These are phyloP conservation scores for Panellus pusillus DNA, from an alignment of 768 basidiomycete species.

Conservation along the genomic window DNA sequence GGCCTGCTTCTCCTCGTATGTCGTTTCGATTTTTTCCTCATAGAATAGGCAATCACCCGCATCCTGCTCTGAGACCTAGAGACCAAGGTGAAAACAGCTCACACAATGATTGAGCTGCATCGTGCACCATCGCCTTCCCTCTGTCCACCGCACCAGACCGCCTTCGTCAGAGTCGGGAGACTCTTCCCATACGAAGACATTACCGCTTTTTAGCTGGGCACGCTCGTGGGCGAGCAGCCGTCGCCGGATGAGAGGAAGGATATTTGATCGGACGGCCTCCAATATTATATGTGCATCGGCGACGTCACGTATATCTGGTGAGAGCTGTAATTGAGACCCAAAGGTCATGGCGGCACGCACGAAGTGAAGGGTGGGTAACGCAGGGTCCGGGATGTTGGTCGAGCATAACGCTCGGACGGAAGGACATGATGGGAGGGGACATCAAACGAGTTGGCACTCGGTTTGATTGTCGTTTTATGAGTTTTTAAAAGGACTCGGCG, in stretches of 20 bases:
- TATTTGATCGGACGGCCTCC: constrained; percentile 71
- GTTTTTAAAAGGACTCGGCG: constrained; percentile 14
- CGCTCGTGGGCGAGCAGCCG: constrained; percentile 70
- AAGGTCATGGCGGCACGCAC: constrained; percentile 28
- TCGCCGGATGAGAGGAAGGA: constrained; percentile 70
- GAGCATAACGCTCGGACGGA: constrained; percentile 20
- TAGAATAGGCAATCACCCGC: constrained; percentile 84
- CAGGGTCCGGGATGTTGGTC: constrained; percentile 26
- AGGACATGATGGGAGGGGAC: constrained; percentile 24
- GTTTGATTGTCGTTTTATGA: constrained; percentile 8
- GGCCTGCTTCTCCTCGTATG: constrained; percentile 74
- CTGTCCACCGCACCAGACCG: constrained; percentile 73
- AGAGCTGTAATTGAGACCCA: background rate
- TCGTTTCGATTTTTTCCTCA: constrained; percentile 80
- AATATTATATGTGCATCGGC: constrained; percentile 74
- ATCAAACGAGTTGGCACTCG: background rate
- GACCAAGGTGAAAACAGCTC: background rate
- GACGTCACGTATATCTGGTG: constrained; percentile 73
- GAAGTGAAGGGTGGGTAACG: constrained; percentile 51
- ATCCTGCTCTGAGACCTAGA: constrained; percentile 81
- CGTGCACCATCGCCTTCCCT: constrained; percentile 72
- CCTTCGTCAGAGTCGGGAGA: constrained; percentile 68
- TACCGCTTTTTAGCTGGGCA: constrained; percentile 68
- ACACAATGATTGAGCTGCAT: background rate
- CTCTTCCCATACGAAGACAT: constrained; percentile 86